These are phyloP conservation scores for Aspergillus sp. DNA, from an alignment of 2,329 filamentous ascomycete species.

Conservation along the genomic window DNA sequence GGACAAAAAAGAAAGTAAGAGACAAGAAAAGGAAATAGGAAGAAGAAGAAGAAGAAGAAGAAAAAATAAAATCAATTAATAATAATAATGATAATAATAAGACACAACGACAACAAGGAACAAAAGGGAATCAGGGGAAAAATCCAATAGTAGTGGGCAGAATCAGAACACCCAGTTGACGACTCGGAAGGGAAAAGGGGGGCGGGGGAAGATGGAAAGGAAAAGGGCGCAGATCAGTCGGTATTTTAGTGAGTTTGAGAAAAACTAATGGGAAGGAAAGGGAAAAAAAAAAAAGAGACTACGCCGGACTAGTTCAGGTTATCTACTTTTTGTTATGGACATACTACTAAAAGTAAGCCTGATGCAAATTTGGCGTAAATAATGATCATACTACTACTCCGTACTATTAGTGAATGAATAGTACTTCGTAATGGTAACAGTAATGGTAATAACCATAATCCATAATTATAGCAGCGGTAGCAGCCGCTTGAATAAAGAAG, in stretches of 20 bases:
- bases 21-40: not conserved
- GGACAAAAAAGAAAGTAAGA: not conserved
- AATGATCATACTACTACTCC: not conserved
- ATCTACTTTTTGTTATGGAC: not conserved
- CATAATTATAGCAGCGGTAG: not conserved
- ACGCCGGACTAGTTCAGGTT: not conserved
- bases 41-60: not conserved
- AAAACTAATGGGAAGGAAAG: not conserved
- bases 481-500: not conserved
- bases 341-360: not conserved
- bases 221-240: not conserved
- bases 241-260: not conserved
- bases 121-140: constrained; percentile 6
- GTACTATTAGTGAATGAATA: not conserved
- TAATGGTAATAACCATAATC: not conserved
- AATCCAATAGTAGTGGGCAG: constrained; percentile 12
- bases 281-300: not conserved
- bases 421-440: not conserved
- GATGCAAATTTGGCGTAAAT: not conserved
- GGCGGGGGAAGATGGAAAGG: not conserved
- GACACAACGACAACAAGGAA: constrained; percentile 5
- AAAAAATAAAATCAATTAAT: not conserved
- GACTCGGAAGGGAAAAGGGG: constrained; percentile 1
- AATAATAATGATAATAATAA: too few relatives aligned
- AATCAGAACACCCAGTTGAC: constrained; percentile 10